A percentile compares a stretch with the other conserved stretches of the same genome.
Evolutionary conservation across 179 eudicot species (phyloP).

Genomic region (Silene vulgaris): DNA sequence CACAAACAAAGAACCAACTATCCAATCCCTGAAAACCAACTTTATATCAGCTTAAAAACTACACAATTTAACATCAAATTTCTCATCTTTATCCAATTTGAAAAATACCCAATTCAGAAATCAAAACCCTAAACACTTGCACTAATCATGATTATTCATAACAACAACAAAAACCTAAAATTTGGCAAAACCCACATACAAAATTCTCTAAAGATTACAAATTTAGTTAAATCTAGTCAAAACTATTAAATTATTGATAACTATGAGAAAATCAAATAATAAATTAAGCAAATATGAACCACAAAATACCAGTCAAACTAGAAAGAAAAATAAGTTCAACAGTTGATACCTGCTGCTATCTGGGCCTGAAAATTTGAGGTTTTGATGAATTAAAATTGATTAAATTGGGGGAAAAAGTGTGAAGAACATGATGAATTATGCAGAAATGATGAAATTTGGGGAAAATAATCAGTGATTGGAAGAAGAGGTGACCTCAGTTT

Average conservation of each 20-base stretch:
- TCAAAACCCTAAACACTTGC: constrained; percentile 13
- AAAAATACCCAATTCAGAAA: constrained; percentile 27
- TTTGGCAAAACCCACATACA: constrained; percentile 12
- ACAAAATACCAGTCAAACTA: constrained; percentile 12
- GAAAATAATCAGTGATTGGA: constrained; percentile 4
- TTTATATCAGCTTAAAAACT: constrained; percentile 11
- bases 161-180: constrained; percentile 17
- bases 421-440: neutral
- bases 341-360: neutral
- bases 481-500: constrained; percentile 11
- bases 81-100: constrained; percentile 15
- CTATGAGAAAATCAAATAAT: constrained; percentile 9
- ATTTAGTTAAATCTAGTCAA: neutral
- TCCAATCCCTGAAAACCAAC: constrained; percentile 18
- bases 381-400: neutral
- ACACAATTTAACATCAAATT: constrained; percentile 13
- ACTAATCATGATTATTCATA: neutral
- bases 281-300: constrained; percentile 2
- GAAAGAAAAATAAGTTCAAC: neutral
- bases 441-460: constrained; percentile 3
- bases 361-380: neutral
- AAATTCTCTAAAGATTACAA: neutral
- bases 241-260: neutral
- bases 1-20: neutral
- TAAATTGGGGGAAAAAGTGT: neutral